phyloP scores from a whole-genome alignment of 1,284 basidiomycete species.

The Austroboletus rostrupii region DNA sequence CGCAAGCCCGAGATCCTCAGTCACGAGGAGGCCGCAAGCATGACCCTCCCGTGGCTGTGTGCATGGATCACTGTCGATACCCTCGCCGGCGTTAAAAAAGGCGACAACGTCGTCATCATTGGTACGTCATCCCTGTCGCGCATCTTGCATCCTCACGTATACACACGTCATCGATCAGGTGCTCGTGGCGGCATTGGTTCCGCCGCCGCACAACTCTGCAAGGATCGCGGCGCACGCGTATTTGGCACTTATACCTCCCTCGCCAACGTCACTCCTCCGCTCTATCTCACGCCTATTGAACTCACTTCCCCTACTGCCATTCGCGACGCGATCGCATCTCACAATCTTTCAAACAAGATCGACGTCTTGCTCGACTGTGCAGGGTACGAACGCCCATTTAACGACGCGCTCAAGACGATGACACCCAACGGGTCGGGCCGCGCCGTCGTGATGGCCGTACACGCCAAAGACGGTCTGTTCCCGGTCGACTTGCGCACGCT shows the following conservation, averaged over 20 bases:
- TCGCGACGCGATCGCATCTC: conserved; percentile 24
- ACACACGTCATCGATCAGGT: conserved; percentile 14
- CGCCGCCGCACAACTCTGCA: conserved; percentile 32
- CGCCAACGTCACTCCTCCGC: conserved; percentile 16
- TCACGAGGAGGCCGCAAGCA: conserved; percentile 30
- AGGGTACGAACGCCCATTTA: conserved; percentile 32
- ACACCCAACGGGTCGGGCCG: conserved; percentile 30
- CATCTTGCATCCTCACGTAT: not conserved
- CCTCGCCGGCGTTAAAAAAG: conserved; percentile 31
- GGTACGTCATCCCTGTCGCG: conserved; percentile 11
- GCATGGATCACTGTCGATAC: conserved; percentile 36
- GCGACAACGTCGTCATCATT: conserved; percentile 33
- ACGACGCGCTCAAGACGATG: conserved; percentile 33
- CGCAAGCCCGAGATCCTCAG: conserved; percentile 26
- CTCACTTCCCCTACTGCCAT: conserved; percentile 30
- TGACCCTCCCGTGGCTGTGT: conserved; percentile 34
- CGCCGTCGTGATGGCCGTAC: conserved; percentile 34
- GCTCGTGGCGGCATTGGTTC: conserved; percentile 35
- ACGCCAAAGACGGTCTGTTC: conserved; percentile 32
- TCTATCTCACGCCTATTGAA: conserved; percentile 30
- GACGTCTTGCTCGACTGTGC: conserved; percentile 34
- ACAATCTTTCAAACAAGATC: conserved; percentile 29
- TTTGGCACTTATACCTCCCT: conserved; percentile 35
- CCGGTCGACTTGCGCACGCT: conserved; percentile 29
- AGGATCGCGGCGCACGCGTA: conserved; percentile 28